Evolutionary conservation across 2,329 filamentous ascomycete species (phyloP), one percentile per base, ranked within the genome.

Genomic region (Alternaria panax): DNA sequence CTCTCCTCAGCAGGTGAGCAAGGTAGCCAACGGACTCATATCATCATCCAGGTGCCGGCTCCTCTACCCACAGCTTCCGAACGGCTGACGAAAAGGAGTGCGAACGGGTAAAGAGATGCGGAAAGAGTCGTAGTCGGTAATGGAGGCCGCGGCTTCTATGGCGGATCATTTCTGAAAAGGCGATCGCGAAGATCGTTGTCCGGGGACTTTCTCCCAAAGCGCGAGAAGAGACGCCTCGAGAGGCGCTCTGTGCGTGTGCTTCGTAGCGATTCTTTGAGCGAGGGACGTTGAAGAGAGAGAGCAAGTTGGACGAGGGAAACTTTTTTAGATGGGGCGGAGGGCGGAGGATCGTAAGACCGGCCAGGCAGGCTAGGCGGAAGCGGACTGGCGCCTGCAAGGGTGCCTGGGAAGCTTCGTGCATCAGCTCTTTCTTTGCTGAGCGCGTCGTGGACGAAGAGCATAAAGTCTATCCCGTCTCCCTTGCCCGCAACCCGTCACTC

Each of bases 121-220:
- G 75, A 80, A 70, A 70, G 77, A 76, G 76, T 78, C 57, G 67
- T 54, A 60, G 45, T 52, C 62, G 80, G 82, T 80, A 82, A 82
- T 52, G 81, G 84, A 86, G 88, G 87, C 92, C 92, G 92, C 93
- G 27, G 93, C 93, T 96, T 96, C 89, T 97, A 93, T 96, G 94
- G 93, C 93, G 93, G 92, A 92, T 93, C 92, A 92, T 97, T 96
- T 96, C 92, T 92, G 92, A 93, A 76, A 68, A 87, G 80, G 81
- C 78, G 82, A 63, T 84, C 66, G 64, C 53, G 36, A 83, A 79
- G 82, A 70, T 85, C 86, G 82, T 65, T 89, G 93, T 97, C 94
- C 94, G 94, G 94, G 94, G 94, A 98, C 94, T 98, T 98, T 98
- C 94, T 97, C 94, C 94, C 93, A 95, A 97, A 97, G 93, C 93